Evolutionary conservation across 306 rosid species (phyloP).

Genomic region (Malus sieversii): DNA sequence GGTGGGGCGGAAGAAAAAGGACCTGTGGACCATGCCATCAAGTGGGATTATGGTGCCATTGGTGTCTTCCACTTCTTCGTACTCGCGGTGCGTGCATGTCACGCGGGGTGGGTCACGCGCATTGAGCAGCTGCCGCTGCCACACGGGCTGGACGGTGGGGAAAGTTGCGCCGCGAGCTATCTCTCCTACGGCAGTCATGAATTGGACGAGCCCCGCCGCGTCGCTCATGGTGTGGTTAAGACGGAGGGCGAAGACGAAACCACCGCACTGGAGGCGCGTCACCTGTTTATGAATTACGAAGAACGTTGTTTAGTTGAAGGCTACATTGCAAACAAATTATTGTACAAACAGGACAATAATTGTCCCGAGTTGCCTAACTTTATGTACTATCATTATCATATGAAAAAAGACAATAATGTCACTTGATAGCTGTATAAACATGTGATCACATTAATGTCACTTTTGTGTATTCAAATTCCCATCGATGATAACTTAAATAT

Average conservation of each 20-base stretch:
- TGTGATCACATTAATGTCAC: too few species aligned
- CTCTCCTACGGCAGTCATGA: conserved; percentile 40
- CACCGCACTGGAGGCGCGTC: conserved; percentile 39
- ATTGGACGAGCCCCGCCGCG: conserved; percentile 36
- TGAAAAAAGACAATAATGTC: too few species aligned
- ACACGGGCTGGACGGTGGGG: conserved; percentile 30
- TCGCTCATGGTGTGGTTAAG: conserved; percentile 52
- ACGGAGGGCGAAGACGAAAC: conserved; percentile 41
- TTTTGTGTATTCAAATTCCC: too few species aligned
- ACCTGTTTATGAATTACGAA: conserved; percentile 1
- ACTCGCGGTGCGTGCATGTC: conserved; percentile 37
- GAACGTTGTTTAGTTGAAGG: too few species aligned
- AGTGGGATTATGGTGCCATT: conserved; percentile 36
- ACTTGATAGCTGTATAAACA: too few species aligned
- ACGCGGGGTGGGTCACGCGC: conserved; percentile 37
- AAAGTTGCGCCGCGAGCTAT: conserved; percentile 27
- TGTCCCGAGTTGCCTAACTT: too few species aligned
- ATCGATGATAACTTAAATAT: too few species aligned
- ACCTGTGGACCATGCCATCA: conserved; percentile 40
- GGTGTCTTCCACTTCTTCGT: conserved; percentile 30
- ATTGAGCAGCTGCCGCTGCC: conserved; percentile 32
- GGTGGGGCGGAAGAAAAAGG: conserved; percentile 39
- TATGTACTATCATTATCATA: too few species aligned
- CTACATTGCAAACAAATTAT: too few species aligned
- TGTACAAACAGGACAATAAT: too few species aligned